A percentile compares a stretch with the other conserved stretches of the same genome.
Evolutionary conservation across 2,329 filamentous ascomycete genomes (phyloP).

Genomic region (Huntiella savannae): DNA sequence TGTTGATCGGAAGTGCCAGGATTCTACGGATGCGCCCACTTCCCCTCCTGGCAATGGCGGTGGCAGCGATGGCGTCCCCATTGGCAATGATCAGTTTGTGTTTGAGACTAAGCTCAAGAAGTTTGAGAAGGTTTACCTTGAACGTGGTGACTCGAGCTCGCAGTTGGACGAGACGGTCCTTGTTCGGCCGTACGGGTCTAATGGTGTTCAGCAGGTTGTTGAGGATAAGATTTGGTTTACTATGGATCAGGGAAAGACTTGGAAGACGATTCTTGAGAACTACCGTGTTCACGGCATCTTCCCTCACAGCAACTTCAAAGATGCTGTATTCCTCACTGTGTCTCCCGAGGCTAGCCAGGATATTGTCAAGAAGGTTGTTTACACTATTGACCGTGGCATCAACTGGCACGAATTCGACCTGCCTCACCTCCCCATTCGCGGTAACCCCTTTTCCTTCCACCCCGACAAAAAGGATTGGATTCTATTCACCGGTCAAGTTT

Average conservation of each 20-base stretch:
- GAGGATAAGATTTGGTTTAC: slow-evolving; percentile 52
- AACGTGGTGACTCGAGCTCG: slow-evolving; percentile 46
- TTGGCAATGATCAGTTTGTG: slow-evolving; percentile 37
- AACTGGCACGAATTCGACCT: slow-evolving; percentile 57
- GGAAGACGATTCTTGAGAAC: slow-evolving; percentile 50
- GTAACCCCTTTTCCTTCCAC: slow-evolving; percentile 53
- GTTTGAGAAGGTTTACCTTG: slow-evolving; percentile 53
- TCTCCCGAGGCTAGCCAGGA: slow-evolving; percentile 24
- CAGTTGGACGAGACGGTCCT: slow-evolving; percentile 55
- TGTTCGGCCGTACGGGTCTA: slow-evolving; percentile 26
- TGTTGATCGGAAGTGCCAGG: slow-evolving; percentile 59
- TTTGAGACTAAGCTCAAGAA: slow-evolving; percentile 40
- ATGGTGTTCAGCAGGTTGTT: slow-evolving; percentile 15
- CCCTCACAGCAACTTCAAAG: slow-evolving; percentile 64
- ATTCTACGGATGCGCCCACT: slow-evolving; percentile 23
- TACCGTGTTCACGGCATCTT: slow-evolving; percentile 53
- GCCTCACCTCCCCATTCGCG: slow-evolving; percentile 30
- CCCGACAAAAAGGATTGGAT: slow-evolving; percentile 74
- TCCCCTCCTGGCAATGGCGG: slow-evolving; percentile 22
- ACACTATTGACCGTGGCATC: slow-evolving; percentile 62
- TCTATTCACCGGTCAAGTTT: slow-evolving; percentile 69
- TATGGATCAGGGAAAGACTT: slow-evolving; percentile 73
- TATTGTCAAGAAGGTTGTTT: slow-evolving; percentile 35
- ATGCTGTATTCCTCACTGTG: slow-evolving; percentile 75
- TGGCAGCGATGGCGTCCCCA: slow-evolving; percentile 26